Conservation (phyloP, 495 filamentous ascomycete genomes). For the Sphaerosporella brunnea region DNA sequence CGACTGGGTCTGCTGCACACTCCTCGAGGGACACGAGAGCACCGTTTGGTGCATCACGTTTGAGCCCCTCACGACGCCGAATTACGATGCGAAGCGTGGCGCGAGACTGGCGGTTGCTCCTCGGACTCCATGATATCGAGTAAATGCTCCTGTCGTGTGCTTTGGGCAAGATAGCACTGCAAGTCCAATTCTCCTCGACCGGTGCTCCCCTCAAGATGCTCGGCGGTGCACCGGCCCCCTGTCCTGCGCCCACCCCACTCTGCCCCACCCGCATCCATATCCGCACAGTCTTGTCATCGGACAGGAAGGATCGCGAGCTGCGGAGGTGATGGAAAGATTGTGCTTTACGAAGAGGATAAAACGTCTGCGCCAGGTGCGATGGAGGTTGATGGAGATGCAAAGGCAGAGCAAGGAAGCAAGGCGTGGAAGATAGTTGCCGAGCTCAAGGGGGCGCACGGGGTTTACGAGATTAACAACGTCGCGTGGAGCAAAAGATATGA, state of each 20-base stretch:
- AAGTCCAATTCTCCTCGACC: slow-evolving; percentile 62
- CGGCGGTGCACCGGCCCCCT: slow-evolving; percentile 33
- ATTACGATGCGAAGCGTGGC: slow-evolving; percentile 18
- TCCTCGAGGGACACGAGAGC: slow-evolving; percentile 52
- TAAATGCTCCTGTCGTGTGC: slow-evolving; percentile 70
- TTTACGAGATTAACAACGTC: slow-evolving; percentile 84
- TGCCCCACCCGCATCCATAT: slow-evolving; percentile 47
- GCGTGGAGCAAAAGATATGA: slow-evolving; percentile 56
- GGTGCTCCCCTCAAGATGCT: slow-evolving; percentile 49
- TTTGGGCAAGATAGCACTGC: slow-evolving; percentile 50
- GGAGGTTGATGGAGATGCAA: slow-evolving; percentile 26
- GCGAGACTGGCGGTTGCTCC: slow-evolving; percentile 52
- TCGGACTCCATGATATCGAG: slow-evolving; percentile 73
- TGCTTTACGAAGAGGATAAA: slow-evolving; percentile 63
- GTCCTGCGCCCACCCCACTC: slow-evolving; percentile 11
- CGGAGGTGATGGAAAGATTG: slow-evolving; percentile 70
- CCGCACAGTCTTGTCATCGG: slow-evolving; percentile 55
- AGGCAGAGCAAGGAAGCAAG: slow-evolving; percentile 32
- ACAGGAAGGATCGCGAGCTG: slow-evolving; percentile 62
- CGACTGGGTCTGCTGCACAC: slow-evolving; percentile 83
- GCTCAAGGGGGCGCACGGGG: slow-evolving; percentile 56
- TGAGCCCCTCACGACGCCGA: slow-evolving; percentile 37
- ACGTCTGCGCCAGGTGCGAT: slow-evolving; percentile 28
- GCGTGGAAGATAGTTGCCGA: slow-evolving; percentile 53
- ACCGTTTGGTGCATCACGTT: slow-evolving; percentile 86